Evolutionary conservation across 2,329 filamentous ascomycete genomes (phyloP).

Genomic region (Neofusicoccum parvum): DNA sequence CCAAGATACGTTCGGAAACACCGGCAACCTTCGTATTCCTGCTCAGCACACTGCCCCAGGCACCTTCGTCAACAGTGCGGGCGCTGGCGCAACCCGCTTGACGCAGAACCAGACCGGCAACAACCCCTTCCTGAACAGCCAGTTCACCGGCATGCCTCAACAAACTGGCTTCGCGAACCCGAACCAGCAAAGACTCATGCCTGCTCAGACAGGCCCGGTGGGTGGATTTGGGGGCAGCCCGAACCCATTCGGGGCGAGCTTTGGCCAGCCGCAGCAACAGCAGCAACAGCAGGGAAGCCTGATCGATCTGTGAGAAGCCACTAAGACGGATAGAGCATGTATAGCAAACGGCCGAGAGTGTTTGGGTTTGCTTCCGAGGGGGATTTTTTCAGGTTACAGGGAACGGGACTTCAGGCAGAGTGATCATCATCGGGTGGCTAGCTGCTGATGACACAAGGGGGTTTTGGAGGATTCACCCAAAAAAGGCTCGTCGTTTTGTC

Average conservation of each 20-base stretch:
- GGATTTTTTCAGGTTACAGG: background rate
- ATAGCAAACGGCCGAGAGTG: background rate
- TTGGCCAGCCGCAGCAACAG: conserved; percentile 45
- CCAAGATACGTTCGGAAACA: conserved; percentile 96
- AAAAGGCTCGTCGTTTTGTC: conserved; percentile 15
- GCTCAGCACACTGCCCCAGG: conserved; percentile 95
- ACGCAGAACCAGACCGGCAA: conserved; percentile 70
- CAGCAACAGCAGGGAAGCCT: conserved; percentile 56
- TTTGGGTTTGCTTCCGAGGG: background rate
- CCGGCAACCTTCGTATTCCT: conserved; percentile 92
- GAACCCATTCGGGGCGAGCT: conserved; percentile 55
- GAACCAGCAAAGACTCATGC: conserved; percentile 41
- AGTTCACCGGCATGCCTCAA: conserved; percentile 71
- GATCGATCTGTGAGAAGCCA: conserved; percentile 57
- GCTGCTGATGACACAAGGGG: background rate
- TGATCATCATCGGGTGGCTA: background rate
- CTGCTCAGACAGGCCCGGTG: conserved; percentile 55
- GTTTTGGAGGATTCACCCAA: background rate
- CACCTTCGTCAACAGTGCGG: conserved; percentile 94
- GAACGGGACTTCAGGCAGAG: background rate
- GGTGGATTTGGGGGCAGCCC: conserved; percentile 47
- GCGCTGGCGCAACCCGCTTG: conserved; percentile 72
- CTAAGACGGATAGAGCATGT: background rate
- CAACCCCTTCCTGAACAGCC: conserved; percentile 86
- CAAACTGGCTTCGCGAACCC: conserved; percentile 38